phyloP scores from a whole-genome alignment of 768 basidiomycete genomes.

The Tricholoma terreum region DNA sequence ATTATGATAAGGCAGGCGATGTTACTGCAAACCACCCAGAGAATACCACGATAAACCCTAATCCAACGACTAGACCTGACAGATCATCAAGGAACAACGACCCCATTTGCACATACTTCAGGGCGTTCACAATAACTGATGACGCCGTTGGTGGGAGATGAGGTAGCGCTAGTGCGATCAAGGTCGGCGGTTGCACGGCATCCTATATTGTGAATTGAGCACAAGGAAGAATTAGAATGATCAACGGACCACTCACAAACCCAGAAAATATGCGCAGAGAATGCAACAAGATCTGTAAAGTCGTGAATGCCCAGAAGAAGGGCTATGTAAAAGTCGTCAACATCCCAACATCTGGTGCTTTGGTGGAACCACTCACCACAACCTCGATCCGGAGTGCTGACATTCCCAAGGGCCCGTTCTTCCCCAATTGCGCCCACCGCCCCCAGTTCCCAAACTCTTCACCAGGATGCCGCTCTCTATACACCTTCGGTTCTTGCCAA shows the following conservation, averaged over 20 bases:
- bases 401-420: constrained; percentile 32
- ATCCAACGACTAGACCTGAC: constrained; percentile 63
- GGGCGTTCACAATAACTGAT: constrained; percentile 54
- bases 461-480: constrained; percentile 26
- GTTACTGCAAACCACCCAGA: constrained; percentile 41
- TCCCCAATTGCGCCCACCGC: constrained; percentile 60
- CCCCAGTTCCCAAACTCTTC: constrained; percentile 43
- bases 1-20: not conserved
- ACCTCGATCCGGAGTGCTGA: constrained; percentile 45
- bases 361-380: constrained; percentile 43
- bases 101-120: constrained; percentile 70
- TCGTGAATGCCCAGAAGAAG: constrained; percentile 81
- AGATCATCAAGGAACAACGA: constrained; percentile 69
- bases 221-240: not conserved
- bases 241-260: constrained; percentile 44
- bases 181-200: constrained; percentile 52
- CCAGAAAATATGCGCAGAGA: constrained; percentile 69
- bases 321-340: constrained; percentile 40
- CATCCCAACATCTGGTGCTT: too few species aligned
- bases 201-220: constrained; percentile 38
- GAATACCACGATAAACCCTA: constrained; percentile 62
- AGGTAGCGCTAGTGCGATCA: constrained; percentile 59
- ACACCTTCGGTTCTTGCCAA: constrained; percentile 57
- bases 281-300: constrained; percentile 67
- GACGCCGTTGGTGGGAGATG: constrained; percentile 65